phyloP scores from a whole-genome alignment of 2,329 filamentous ascomycete genomes.

The Pezicula carpinea region DNA sequence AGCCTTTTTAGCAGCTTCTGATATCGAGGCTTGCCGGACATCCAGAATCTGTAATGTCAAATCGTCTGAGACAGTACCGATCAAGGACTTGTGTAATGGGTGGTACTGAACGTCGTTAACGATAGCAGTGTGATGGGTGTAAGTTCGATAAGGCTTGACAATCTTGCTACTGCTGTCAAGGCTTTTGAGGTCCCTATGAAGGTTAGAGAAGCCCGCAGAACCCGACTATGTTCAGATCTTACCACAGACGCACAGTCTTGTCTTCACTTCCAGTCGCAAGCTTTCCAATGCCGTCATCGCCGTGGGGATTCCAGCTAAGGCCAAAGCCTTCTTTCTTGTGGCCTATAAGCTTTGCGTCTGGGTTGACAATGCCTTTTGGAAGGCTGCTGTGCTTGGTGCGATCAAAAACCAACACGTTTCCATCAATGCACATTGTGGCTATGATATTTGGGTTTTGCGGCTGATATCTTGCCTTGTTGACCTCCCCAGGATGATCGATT shows the following conservation, averaged over 20 bases:
- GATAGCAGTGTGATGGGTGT: conserved; percentile 82
- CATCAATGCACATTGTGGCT: conserved; percentile 85
- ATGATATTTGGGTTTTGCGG: conserved; percentile 97
- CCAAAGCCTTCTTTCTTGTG: conserved; percentile 90
- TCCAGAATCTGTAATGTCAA: conserved; percentile 90
- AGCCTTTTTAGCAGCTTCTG: conserved; percentile 64
- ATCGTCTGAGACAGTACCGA: conserved; percentile 94
- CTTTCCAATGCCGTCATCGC: conserved; percentile 54
- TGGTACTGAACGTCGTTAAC: conserved; percentile 98
- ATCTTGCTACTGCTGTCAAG: conserved; percentile 65
- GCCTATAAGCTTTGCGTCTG: conserved; percentile 80
- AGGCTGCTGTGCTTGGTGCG: conserved; percentile 85
- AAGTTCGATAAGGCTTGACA: conserved; percentile 68
- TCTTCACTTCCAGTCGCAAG: conserved; percentile 91
- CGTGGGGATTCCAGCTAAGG: conserved; percentile 85
- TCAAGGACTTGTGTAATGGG: conserved; percentile 75
- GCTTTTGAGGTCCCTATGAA: conserved; percentile 69
- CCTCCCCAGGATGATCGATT: conserved; percentile 93
- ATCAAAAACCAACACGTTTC: conserved; percentile 88
- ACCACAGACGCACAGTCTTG: conserved; percentile 87
- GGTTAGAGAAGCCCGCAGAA: conserved; percentile 7
- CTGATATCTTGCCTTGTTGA: conserved; percentile 98
- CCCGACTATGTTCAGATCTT: conserved; percentile 26
- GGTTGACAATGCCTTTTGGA: conserved; percentile 69
- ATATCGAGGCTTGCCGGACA: conserved; percentile 63